Conservation (phyloP, 2,329 filamentous ascomycete species). For the Trichoderma sp. region DNA sequence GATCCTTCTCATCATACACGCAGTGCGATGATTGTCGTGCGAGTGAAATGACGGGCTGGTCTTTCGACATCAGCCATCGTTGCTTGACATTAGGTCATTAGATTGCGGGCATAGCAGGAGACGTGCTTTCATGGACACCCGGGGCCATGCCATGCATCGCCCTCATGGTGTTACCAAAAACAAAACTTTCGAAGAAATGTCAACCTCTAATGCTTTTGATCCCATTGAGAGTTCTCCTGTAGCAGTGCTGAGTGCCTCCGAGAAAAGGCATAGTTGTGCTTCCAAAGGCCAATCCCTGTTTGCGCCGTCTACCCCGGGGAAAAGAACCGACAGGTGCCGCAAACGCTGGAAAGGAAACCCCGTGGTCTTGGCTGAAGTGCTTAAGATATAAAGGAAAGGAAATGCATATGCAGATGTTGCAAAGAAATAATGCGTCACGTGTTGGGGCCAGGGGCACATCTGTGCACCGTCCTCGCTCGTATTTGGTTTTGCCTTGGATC, state of each 20-base stretch:
- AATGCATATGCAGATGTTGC: constrained; percentile 8
- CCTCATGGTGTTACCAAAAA: constrained; percentile 11
- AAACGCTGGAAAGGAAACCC: constrained; percentile 19
- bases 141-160: constrained; percentile 2
- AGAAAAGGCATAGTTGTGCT: constrained; percentile 23
- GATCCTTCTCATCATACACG: not conserved
- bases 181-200: constrained; percentile 27
- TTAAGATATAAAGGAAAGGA: constrained; percentile 9
- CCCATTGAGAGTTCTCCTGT: constrained; percentile 21
- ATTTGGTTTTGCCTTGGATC: constrained; percentile 33
- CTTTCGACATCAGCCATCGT: constrained; percentile 16
- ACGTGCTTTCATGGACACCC: constrained; percentile 8
- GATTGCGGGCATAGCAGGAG: constrained; percentile 12
- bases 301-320: constrained; percentile 26
- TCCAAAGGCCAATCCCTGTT: constrained; percentile 21
- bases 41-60: constrained; percentile 1
- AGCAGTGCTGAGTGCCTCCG: constrained; percentile 26
- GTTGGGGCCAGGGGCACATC: constrained; percentile 48
- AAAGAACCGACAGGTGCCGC: constrained; percentile 6
- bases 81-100: constrained; percentile 30
- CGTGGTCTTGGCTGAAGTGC: constrained; percentile 1
- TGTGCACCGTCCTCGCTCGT: constrained; percentile 51
- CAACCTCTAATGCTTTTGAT: constrained; percentile 27
- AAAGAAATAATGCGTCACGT: constrained; percentile 23
- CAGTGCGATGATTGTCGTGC: not conserved